phyloP scores from a whole-genome alignment of 2,329 filamentous ascomycete species.

The Hortaea werneckii region DNA sequence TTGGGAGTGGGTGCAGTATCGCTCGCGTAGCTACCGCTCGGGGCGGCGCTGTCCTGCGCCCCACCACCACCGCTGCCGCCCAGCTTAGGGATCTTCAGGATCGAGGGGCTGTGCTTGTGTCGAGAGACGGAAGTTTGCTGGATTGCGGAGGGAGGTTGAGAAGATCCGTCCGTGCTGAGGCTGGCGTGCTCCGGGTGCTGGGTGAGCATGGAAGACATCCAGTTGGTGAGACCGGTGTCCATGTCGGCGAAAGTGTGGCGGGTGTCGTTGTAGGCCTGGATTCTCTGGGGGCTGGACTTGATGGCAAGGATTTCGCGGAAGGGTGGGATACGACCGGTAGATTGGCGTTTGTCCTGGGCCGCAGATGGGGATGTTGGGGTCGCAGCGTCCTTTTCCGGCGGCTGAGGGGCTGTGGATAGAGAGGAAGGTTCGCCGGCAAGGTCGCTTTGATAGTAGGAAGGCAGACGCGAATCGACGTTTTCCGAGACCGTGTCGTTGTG shows the following conservation, averaged over 20 bases:
- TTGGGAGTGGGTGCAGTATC: constrained; percentile 3
- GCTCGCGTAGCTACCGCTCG: neutral
- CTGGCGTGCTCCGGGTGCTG: constrained; percentile 45
- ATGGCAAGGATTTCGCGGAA: constrained; percentile 73
- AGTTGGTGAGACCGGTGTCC: constrained; percentile 62
- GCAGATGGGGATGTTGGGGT: neutral
- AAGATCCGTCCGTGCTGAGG: constrained; percentile 30
- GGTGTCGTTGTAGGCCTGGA: constrained; percentile 62
- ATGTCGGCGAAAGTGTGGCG: constrained; percentile 59
- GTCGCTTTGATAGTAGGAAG: constrained; percentile 5
- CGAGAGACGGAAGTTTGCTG: constrained; percentile 8
- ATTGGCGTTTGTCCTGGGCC: neutral
- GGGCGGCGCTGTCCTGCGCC: neutral
- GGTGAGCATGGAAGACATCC: constrained; percentile 42
- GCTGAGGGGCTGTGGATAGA: neutral
- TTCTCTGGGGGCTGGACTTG: constrained; percentile 55
- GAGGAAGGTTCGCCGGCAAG: neutral
- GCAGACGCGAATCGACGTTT: neutral
- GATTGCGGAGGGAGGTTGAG: constrained; percentile 4
- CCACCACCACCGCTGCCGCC: constrained; percentile 2
- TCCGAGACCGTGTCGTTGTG: neutral
- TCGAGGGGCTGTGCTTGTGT: constrained; percentile 16
- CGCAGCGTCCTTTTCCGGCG: neutral
- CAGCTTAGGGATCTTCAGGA: constrained; percentile 13
- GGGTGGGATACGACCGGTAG: constrained; percentile 36